These are phyloP conservation scores for Fusarium sp. DNA, from an alignment of 2,329 filamentous ascomycete species.

Conservation along the genomic window DNA sequence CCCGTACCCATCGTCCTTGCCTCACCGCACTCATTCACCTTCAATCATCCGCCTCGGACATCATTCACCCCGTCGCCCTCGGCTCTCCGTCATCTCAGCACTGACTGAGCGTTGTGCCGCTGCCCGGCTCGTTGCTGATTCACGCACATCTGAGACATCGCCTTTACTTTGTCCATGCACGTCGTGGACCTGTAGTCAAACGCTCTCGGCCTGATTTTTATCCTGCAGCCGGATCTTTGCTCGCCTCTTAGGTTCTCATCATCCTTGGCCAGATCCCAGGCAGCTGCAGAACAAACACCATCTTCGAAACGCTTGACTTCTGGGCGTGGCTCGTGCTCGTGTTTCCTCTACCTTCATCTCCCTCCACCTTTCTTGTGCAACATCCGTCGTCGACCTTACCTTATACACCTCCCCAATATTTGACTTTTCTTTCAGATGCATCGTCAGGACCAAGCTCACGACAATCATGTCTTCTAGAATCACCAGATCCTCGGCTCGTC, in stretches of 20 bases:
- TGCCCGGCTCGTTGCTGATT: slow-evolving; percentile 39
- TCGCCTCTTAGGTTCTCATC: slow-evolving; percentile 2
- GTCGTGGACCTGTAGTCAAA: slow-evolving; percentile 9
- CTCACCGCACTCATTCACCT: slow-evolving; percentile 13
- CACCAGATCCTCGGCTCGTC: slow-evolving; percentile 93
- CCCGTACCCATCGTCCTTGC: slow-evolving; percentile 27
- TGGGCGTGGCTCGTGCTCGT: slow-evolving; percentile 25
- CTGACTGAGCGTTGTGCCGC: slow-evolving; percentile 34
- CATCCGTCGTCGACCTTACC: slow-evolving; percentile 19
- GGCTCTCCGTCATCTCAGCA: slow-evolving; percentile 33
- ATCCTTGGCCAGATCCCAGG: slow-evolving; percentile 11
- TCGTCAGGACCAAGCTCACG: slow-evolving; percentile 48
- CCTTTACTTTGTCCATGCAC: slow-evolving; percentile 23
- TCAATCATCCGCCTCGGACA: slow-evolving; percentile 16
- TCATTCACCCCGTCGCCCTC: slow-evolving; percentile 17
- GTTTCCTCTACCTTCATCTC: slow-evolving; percentile 30
- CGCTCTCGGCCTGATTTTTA: slow-evolving; percentile 12
- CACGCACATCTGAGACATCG: slow-evolving; percentile 36
- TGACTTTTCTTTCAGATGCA: slow-evolving; percentile 36
- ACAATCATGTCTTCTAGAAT: slow-evolving; percentile 96
- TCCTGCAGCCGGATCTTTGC: slow-evolving; percentile 5
- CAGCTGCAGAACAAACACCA: slow-evolving; percentile 24
- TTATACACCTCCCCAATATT: slow-evolving; percentile 32
- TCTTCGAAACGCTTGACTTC: slow-evolving; percentile 32
- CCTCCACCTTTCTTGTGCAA: slow-evolving; percentile 32